Percentiles rank a stretch among this genome's conserved stretches.
These are phyloP conservation scores for Parascedosporium putredinis DNA, from an alignment of 2,329 filamentous ascomycete species.

Conservation along the genomic window DNA sequence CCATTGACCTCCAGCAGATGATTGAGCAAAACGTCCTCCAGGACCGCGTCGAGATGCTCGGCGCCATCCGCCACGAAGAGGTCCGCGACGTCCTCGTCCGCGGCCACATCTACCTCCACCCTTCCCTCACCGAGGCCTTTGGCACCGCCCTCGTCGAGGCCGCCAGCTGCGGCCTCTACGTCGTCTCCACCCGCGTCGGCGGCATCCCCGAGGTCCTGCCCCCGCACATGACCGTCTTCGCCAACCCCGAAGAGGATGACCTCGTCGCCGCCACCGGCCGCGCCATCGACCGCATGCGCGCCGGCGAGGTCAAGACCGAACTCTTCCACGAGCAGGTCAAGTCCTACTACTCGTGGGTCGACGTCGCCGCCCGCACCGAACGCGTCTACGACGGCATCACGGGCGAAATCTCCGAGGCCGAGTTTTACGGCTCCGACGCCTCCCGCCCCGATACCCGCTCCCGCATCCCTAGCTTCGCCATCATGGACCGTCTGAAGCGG, in stretches of 20 bases:
- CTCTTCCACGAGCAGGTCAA: conserved; percentile 94
- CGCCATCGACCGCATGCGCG: conserved; percentile 77
- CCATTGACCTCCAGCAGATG: conserved; percentile 97
- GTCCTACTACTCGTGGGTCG: conserved; percentile 98
- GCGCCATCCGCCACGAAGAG: conserved; percentile 87
- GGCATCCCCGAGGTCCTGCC: conserved; percentile 95
- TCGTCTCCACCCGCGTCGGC: conserved; percentile 92
- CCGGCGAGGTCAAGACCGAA: conserved; percentile 81
- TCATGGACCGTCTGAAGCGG: conserved; percentile 88
- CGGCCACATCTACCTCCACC: conserved; percentile 93
- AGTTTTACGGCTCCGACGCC: conserved; percentile 77
- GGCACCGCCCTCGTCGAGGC: conserved; percentile 97
- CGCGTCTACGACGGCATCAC: conserved; percentile 90
- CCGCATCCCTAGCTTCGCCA: conserved; percentile 72
- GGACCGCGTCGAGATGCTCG: conserved; percentile 85
- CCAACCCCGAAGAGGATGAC: conserved; percentile 93
- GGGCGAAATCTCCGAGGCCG: conserved; percentile 71
- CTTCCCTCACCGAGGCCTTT: conserved; percentile 90
- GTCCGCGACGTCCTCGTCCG: conserved; percentile 96
- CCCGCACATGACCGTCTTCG: conserved; percentile 94
- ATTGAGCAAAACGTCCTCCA: conserved; percentile 90
- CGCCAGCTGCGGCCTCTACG: conserved; percentile 88
- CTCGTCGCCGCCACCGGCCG: conserved; percentile 80
- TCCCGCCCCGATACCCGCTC: conserved; percentile 45
- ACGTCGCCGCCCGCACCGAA: conserved; percentile 88